A percentile compares a stretch with the other conserved stretches of the same genome.
These are phyloP conservation scores for Neurospora pannonica DNA, from an alignment of 495 filamentous ascomycete genomes.

Conservation along the genomic window DNA sequence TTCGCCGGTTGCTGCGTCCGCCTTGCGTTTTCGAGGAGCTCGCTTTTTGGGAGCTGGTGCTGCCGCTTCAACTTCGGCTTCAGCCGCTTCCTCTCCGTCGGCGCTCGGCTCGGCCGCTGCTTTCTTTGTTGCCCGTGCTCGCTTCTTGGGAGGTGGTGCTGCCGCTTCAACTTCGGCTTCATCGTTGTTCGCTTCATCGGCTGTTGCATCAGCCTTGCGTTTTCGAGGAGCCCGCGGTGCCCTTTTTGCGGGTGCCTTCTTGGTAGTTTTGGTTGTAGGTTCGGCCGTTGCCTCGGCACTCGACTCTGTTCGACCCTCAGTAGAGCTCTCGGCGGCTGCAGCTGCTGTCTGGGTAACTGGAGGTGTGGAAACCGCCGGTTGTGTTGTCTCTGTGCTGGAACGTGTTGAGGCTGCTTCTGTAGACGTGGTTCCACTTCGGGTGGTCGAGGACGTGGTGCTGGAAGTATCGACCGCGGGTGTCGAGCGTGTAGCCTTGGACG, in stretches of 20 bases:
- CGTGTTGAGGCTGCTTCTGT: neutral
- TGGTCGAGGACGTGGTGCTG: neutral
- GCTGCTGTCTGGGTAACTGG: neutral
- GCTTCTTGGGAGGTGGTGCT: conserved; percentile 6
- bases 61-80: neutral
- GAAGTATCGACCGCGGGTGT: neutral
- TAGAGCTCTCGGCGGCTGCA: neutral
- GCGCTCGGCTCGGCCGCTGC: conserved; percentile 5
- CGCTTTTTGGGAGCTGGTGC: conserved; percentile 4
- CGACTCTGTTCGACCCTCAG: neutral
- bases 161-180: neutral
- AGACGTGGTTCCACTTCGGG: neutral
- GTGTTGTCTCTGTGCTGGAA: neutral
- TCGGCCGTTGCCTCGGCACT: neutral
- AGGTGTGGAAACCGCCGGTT: neutral
- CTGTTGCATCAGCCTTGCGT: conserved; percentile 2
- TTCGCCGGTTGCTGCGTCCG: neutral
- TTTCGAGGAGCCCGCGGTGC: conserved; percentile 2
- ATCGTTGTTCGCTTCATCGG: neutral
- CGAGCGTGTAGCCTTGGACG: neutral
- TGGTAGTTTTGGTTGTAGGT: neutral
- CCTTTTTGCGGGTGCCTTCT: neutral
- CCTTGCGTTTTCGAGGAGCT: conserved; percentile 11
- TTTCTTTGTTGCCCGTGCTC: neutral
- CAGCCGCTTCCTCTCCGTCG: conserved; percentile 5